Evolutionary conservation across 768 basidiomycete genomes (phyloP).

Genomic region (Tricholoma flavovirens): DNA sequence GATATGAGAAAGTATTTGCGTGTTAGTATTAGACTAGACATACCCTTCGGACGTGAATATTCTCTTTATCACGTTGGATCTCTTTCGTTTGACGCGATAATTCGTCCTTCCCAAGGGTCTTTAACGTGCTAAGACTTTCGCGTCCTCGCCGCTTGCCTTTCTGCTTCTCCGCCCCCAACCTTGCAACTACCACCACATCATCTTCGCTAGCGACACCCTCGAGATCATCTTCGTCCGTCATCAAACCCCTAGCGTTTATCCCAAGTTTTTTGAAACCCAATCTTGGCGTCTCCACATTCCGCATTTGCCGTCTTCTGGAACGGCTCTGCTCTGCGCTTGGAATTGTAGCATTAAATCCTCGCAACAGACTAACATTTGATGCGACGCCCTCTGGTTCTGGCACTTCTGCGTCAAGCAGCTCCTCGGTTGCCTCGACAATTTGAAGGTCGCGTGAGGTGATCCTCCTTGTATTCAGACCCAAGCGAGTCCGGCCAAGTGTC

Average conservation of each 20-base stretch:
- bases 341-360: constrained; percentile 93
- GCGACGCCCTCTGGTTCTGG: constrained; percentile 71
- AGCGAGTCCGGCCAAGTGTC: constrained; percentile 69
- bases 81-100: constrained; percentile 78
- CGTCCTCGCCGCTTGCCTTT: constrained; percentile 50
- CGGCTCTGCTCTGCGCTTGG: constrained; percentile 82
- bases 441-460: constrained; percentile 81
- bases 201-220: constrained; percentile 69
- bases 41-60: constrained; percentile 83
- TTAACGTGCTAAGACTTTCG: constrained; percentile 63
- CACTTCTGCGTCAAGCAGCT: constrained; percentile 63
- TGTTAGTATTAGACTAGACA: constrained; percentile 20
- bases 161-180: constrained; percentile 30
- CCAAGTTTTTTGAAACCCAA: constrained; percentile 79
- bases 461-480: constrained; percentile 58
- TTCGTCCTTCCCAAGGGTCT: constrained; percentile 79
- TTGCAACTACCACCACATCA: constrained; percentile 60
- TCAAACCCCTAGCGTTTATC: constrained; percentile 69
- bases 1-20: neutral
- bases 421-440: constrained; percentile 76
- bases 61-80: constrained; percentile 88
- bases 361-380: constrained; percentile 71
- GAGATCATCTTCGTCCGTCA: constrained; percentile 50
- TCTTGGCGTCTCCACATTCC: constrained; percentile 70
- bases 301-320: constrained; percentile 67